Evolutionary conservation across 805 yeast species (phyloP), one percentile per base, ranked within the genome.

Genomic region (Debaryomyces castellii): DNA sequence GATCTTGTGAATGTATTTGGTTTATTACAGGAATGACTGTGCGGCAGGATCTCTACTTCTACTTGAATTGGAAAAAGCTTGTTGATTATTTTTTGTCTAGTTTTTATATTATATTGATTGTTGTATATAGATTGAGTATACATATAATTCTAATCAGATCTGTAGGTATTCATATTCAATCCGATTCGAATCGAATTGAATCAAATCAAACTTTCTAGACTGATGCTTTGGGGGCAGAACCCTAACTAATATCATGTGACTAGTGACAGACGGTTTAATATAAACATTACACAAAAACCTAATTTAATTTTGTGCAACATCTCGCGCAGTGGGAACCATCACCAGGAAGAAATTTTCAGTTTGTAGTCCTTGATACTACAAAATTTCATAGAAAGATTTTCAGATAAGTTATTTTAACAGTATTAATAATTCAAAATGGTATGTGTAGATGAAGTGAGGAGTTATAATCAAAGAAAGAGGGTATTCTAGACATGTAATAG

Each of bases 391-490:
- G 34, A 30, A 30, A 30, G 34, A 30, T 30, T 30, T 30, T 30
- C 34, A 30, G 34, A 16, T 30, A 30, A 30, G 34, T 35, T 34
- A 42, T 35, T 35, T 42, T 42, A 35, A 42, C 40, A 35, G 45
- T 35, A 42, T 34, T 42, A 33, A 33, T 42, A 35, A 25, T 41
- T 42, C 45, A 42, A 42, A 42, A 42, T 42, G 45, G 45, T 42
- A 42, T 42, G 45, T 42, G 28, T 37, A 37, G 40, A 22, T 11
- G 14, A 20, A 21, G 24, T 12, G 14, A 9, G 24, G n/a, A 35
- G 38, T 35, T 21, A 35, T 20, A 18, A 35, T 35, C 22, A 7
- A 21, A 25, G 28, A 20, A 35, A 12, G 16, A 9, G 14, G 38
- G n/a, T n/a, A n/a, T n/a, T n/a, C n/a, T n/a, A n/a, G n/a, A n/a